Conservation (phyloP, 257 asterid species). For the Anisodus acutangulus region DNA sequence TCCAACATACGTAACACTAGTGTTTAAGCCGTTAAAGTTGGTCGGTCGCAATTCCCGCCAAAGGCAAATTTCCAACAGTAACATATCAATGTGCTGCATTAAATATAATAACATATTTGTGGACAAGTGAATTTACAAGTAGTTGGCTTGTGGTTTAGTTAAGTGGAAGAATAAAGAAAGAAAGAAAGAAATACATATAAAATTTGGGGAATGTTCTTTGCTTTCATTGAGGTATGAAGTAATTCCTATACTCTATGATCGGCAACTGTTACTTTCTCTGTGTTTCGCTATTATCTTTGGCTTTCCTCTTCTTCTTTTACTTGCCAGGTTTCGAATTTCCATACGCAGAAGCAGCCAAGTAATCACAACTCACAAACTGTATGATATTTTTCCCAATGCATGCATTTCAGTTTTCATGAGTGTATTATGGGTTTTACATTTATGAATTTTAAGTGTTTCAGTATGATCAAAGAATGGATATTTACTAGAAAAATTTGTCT, state of each 20-base stretch:
- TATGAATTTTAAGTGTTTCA: background rate
- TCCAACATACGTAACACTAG: too few relatives aligned
- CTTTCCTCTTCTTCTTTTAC: background rate
- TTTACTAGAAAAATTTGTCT: background rate
- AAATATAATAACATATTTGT: background rate
- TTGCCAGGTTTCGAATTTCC: background rate
- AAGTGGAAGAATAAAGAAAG: slow-evolving; percentile 8
- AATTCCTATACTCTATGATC: background rate
- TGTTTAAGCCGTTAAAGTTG: too few relatives aligned
- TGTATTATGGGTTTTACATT: background rate
- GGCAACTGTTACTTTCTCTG: background rate
- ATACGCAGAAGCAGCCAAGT: background rate
- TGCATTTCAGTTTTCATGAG: slow-evolving; percentile 10
- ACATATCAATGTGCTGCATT: background rate
- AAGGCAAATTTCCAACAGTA: too few relatives aligned
- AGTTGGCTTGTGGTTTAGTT: background rate
- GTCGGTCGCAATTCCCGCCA: too few relatives aligned
- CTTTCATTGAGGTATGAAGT: background rate
- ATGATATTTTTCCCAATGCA: background rate
- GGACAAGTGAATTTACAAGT: background rate
- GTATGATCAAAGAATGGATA: background rate
- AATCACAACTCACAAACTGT: background rate
- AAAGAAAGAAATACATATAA: background rate
- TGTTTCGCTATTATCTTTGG: background rate
- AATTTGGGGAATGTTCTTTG: background rate